A percentile compares a stretch with the other conserved stretches of the same genome.
Evolutionary conservation across 768 basidiomycete species (phyloP).

Genomic region (Hygrophorus pudorinus): DNA sequence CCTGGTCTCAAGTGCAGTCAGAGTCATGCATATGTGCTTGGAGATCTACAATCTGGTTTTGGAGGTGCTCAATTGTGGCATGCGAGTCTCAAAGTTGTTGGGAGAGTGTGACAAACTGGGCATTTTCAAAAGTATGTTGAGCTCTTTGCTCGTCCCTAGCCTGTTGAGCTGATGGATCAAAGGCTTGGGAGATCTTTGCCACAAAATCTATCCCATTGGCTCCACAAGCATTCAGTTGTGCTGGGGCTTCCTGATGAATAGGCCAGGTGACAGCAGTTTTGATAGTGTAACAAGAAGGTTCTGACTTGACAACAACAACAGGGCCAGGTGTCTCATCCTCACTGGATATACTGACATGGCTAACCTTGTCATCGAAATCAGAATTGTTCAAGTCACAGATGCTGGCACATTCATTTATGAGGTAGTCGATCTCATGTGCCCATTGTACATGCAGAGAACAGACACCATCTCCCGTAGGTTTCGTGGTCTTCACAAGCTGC

Average conservation of each 20-base stretch:
- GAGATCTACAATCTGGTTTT: not conserved
- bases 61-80: not conserved
- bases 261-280: not conserved
- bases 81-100: constrained; percentile 2
- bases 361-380: constrained; percentile 1
- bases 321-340: not conserved
- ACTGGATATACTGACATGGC: not conserved
- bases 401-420: constrained; percentile 14
- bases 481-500: constrained; percentile 15
- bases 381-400: constrained; percentile 12
- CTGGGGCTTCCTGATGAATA: not conserved
- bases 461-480: constrained; percentile 19
- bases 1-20: not conserved
- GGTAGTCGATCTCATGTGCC: constrained; percentile 14
- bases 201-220: not conserved
- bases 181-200: not conserved
- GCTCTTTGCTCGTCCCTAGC: not conserved
- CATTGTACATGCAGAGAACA: constrained; percentile 15
- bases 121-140: not conserved
- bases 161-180: not conserved
- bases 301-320: no score
- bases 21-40: not conserved
- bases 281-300: no score
- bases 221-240: not conserved
- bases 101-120: not conserved